Evolutionary conservation across 345 rosid species (phyloP).

Genomic region (Chamaenerion angustifolium): DNA sequence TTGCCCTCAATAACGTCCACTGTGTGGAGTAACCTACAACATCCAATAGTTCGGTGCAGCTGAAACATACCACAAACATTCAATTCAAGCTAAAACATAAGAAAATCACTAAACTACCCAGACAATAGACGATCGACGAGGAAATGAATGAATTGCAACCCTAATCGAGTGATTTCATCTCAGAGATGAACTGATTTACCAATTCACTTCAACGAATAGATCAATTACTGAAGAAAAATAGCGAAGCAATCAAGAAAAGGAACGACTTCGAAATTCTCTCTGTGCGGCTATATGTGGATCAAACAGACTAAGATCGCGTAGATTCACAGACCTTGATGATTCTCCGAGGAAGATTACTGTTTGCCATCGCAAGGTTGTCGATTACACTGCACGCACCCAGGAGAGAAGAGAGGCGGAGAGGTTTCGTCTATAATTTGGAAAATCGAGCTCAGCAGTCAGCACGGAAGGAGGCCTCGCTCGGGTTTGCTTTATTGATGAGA

Average conservation of each 20-base stretch:
- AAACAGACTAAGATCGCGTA: background rate
- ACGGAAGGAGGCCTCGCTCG: too few species aligned
- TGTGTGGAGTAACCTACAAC: too few species aligned
- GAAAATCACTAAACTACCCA: background rate
- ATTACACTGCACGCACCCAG: background rate
- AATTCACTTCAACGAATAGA: background rate
- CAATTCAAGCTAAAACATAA: background rate
- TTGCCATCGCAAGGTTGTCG: slow-evolving; percentile 7
- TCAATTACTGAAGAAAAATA: background rate
- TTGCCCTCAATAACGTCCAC: too few species aligned
- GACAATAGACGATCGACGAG: background rate
- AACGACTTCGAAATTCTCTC: background rate
- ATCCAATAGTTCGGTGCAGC: too few species aligned
- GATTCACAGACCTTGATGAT: slow-evolving; percentile 6
- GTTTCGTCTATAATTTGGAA: too few species aligned
- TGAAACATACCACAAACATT: too few species aligned
- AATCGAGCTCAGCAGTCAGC: too few species aligned
- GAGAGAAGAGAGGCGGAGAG: background rate
- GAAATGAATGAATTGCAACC: background rate
- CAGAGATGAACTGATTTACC: background rate
- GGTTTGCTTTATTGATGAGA: too few species aligned
- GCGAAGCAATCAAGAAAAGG: background rate
- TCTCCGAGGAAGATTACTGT: slow-evolving; percentile 9
- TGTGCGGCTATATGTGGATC: background rate
- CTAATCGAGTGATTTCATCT: slow-evolving; percentile 1